These are phyloP conservation scores for Huntiella moniliformis DNA, from an alignment of 2,329 filamentous ascomycete genomes.

Conservation along the genomic window DNA sequence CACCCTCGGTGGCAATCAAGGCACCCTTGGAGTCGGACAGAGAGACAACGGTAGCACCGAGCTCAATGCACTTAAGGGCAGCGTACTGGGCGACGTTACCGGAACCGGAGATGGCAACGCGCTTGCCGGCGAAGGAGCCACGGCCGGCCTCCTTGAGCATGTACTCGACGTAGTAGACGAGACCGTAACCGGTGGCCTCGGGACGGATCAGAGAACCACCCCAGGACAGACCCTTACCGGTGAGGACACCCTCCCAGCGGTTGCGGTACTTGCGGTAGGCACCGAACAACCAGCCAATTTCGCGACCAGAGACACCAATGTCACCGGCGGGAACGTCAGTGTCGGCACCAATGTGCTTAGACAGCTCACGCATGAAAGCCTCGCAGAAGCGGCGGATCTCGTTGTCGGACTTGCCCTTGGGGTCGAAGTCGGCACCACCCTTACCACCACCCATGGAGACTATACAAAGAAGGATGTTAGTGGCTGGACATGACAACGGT, in stretches of 20 bases:
- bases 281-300: constrained; percentile 91
- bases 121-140: constrained; percentile 76
- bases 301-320: constrained; percentile 79
- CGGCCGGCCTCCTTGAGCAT: constrained; percentile 86
- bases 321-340: constrained; percentile 94
- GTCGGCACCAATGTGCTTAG: constrained; percentile 88
- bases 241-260: constrained; percentile 89
- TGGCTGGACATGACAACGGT: not conserved
- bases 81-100: constrained; percentile 98
- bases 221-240: constrained; percentile 86
- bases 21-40: constrained; percentile 83
- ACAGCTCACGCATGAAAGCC: constrained; percentile 88
- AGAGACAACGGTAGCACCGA: constrained; percentile 80
- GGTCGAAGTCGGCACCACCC: constrained; percentile 95
- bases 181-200: constrained; percentile 90
- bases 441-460: constrained; percentile 81
- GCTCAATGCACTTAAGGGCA: constrained; percentile 88
- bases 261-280: constrained; percentile 77
- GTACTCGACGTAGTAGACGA: constrained; percentile 90
- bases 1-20: constrained; percentile 53
- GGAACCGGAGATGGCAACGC: constrained; percentile 86
- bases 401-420: constrained; percentile 92
- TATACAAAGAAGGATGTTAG: constrained; percentile 12
- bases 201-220: constrained; percentile 87
- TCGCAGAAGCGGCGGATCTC: constrained; percentile 97